Conservation (phyloP, 2,329 filamentous ascomycete genomes). For the Bertia moriformis region DNA sequence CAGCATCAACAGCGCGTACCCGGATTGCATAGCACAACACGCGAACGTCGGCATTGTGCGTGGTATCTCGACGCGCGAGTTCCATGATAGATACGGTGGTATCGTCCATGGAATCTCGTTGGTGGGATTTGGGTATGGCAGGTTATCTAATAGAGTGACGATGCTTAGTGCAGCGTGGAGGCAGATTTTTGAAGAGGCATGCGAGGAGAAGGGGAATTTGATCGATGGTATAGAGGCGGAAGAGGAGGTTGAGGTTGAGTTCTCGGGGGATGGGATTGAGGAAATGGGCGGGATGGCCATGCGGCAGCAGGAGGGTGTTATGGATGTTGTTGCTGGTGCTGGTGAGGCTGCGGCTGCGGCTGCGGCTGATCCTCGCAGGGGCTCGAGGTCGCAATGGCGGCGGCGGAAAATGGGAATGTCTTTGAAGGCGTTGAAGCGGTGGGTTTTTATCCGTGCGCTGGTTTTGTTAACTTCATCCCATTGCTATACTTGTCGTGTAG, state of each 20-base stretch:
- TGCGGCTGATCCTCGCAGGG: constrained; percentile 13
- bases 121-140: constrained; percentile 28
- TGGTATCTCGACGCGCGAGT: constrained; percentile 5
- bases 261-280: background rate
- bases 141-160: constrained; percentile 22
- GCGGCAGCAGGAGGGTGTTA: constrained; percentile 20
- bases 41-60: constrained; percentile 16
- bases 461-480: too few relatives aligned
- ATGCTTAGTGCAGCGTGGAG: constrained; percentile 31
- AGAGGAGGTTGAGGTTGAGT: background rate
- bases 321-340: constrained; percentile 14
- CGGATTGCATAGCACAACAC: constrained; percentile 16
- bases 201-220: constrained; percentile 25
- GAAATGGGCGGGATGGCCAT: constrained; percentile 7
- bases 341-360: constrained; percentile 7
- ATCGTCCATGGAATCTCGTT: background rate
- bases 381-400: constrained; percentile 33
- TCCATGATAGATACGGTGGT: background rate
- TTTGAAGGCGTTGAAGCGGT: constrained; percentile 33
- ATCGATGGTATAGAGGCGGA: background rate
- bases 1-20: constrained; percentile 17
- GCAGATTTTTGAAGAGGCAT: constrained; percentile 31
- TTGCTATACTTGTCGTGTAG: too few relatives aligned
- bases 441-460: constrained; percentile 11
- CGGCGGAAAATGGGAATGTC: constrained; percentile 31